These are phyloP conservation scores for Trichoderma gamsii DNA, from an alignment of 495 filamentous ascomycete species.

Conservation along the genomic window DNA sequence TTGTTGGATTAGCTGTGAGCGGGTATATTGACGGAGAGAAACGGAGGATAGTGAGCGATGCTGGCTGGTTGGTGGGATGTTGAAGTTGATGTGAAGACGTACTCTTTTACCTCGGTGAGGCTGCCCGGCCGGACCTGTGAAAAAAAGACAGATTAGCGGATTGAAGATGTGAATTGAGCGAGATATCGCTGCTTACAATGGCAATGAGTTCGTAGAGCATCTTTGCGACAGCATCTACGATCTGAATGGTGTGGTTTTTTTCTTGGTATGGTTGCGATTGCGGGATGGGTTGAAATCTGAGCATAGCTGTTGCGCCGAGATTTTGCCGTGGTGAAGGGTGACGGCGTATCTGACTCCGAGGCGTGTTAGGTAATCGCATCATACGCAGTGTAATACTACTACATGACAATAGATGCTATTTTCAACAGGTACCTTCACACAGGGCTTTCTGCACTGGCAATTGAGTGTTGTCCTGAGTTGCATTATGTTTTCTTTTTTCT, in stretches of 20 bases:
- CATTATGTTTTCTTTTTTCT: not conserved
- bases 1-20: not conserved
- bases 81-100: constrained; percentile 27
- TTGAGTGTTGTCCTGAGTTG: not conserved
- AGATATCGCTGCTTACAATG: constrained; percentile 56
- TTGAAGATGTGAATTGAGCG: constrained; percentile 10
- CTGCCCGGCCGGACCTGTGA: constrained; percentile 83
- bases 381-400: not conserved
- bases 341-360: not conserved
- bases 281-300: constrained; percentile 16
- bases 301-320: not conserved
- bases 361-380: not conserved
- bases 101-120: constrained; percentile 92
- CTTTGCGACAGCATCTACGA: constrained; percentile 22
- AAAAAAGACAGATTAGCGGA: not conserved
- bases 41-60: too few relatives aligned
- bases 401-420: too few relatives aligned
- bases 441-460: too few relatives aligned
- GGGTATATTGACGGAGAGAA: too few relatives aligned
- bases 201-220: constrained; percentile 99
- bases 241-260: not conserved
- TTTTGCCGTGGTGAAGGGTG: constrained; percentile 7
- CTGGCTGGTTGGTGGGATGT: constrained; percentile 16
- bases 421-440: too few relatives aligned
- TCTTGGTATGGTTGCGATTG: not conserved